Evolutionary conservation across 108 stramenopile genomes (phyloP).

Genomic region (Cyclotella kingstonii): DNA sequence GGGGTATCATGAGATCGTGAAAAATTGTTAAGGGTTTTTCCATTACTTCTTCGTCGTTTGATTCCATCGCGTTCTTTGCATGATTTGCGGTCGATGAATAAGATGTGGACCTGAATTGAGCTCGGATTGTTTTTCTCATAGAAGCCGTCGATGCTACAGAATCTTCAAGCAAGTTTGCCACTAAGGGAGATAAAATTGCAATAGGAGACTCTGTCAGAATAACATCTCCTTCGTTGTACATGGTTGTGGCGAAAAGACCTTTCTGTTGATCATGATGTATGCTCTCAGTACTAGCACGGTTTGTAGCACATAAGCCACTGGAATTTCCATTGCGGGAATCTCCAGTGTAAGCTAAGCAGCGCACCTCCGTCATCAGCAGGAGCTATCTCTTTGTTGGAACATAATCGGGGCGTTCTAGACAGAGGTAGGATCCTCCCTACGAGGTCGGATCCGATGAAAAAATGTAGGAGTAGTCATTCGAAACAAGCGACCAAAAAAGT

Average conservation of each 20-base stretch:
- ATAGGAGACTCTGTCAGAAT: slow-evolving; percentile 69
- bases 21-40: background rate
- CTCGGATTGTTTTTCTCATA: slow-evolving; percentile 5
- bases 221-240: slow-evolving; percentile 59
- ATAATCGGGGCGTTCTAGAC: too few species aligned
- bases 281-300: background rate
- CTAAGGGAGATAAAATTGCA: slow-evolving; percentile 38
- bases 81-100: slow-evolving; percentile 5
- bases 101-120: slow-evolving; percentile 16
- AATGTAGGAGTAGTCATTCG: too few species aligned
- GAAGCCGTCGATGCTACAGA: background rate
- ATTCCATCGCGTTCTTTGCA: background rate
- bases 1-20: slow-evolving; percentile 21
- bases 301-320: background rate
- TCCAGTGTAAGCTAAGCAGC: slow-evolving; percentile 15
- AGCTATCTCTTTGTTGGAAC: too few species aligned
- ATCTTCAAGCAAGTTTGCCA: background rate
- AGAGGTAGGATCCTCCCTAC: too few species aligned
- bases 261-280: slow-evolving; percentile 13
- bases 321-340: background rate
- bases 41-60: slow-evolving; percentile 6
- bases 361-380: slow-evolving; percentile 63
- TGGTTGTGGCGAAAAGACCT: slow-evolving; percentile 67
- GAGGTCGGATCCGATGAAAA: too few species aligned
- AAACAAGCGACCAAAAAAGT: too few species aligned